These are phyloP conservation scores for Tuber calosporum DNA, from an alignment of 495 filamentous ascomycete species.

Conservation along the genomic window DNA sequence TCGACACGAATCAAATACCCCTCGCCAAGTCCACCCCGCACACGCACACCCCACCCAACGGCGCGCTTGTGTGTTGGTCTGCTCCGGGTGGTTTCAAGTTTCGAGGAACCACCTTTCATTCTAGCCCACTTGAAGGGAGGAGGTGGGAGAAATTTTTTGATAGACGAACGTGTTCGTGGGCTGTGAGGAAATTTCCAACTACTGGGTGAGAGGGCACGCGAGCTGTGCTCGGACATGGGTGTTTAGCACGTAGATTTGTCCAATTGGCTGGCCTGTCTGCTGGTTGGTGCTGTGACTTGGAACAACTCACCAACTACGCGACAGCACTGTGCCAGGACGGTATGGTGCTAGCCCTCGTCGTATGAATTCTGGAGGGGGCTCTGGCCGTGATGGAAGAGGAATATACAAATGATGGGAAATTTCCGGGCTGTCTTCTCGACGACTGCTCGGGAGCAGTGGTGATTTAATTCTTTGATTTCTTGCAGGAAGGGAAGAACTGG, in stretches of 20 bases:
- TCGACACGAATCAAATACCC: background rate
- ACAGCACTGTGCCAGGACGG: background rate
- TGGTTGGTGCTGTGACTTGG: background rate
- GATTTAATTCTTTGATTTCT: background rate
- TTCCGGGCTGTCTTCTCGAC: background rate
- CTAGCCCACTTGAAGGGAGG: background rate
- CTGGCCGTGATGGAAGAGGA: background rate
- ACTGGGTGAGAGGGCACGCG: background rate
- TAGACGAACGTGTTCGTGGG: background rate
- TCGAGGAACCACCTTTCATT: conserved; percentile 1
- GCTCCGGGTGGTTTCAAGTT: background rate
- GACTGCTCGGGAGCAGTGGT: background rate
- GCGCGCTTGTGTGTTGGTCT: background rate
- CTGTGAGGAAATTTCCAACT: background rate
- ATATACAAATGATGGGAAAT: background rate
- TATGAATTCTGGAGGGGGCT: background rate
- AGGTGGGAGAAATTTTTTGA: background rate
- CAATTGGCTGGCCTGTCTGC: background rate
- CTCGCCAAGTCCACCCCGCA: background rate
- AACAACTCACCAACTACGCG: background rate
- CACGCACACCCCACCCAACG: background rate
- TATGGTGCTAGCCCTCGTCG: background rate
- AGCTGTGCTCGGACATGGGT: background rate
- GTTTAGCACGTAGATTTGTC: background rate
- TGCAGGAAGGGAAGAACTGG: background rate